A percentile compares a stretch with the other conserved stretches of the same genome.
Evolutionary conservation across 768 basidiomycete species (phyloP).

Genomic region (Tylopilus subfusipes): DNA sequence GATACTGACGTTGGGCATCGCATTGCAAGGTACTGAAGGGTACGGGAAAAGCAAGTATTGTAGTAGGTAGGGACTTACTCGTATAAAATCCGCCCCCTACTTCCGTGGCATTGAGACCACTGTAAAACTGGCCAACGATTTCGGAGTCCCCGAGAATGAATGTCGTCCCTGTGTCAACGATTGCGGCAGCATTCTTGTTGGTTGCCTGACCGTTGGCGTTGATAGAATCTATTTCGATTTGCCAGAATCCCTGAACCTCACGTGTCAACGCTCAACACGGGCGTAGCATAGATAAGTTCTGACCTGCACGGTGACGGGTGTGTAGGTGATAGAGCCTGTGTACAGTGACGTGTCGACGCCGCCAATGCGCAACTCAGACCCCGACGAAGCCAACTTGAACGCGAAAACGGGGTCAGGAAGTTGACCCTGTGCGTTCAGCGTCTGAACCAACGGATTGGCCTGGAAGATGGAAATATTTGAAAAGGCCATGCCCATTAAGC

Average conservation of each 20-base stretch:
- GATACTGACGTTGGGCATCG: conserved; percentile 31
- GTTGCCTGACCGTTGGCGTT: conserved; percentile 22
- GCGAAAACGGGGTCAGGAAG: conserved; percentile 34
- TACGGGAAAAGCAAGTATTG: background rate
- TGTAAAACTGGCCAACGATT: conserved; percentile 34
- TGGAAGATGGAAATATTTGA: conserved; percentile 34
- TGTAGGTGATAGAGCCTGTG: conserved; percentile 37
- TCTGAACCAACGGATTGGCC: conserved; percentile 40
- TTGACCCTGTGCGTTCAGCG: conserved; percentile 38
- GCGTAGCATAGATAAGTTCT: background rate
- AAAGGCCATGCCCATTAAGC: conserved; percentile 44
- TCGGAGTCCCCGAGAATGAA: conserved; percentile 39
- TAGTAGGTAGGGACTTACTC: conserved; percentile 3
- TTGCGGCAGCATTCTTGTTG: conserved; percentile 5
- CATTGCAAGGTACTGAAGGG: conserved; percentile 23
- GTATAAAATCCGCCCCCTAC: conserved; percentile 38
- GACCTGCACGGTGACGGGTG: conserved; percentile 31
- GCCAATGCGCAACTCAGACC: conserved; percentile 41
- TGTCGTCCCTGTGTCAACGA: conserved; percentile 52
- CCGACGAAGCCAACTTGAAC: conserved; percentile 37
- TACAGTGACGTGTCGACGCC: conserved; percentile 38
- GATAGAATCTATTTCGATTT: conserved; percentile 14
- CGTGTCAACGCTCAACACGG: background rate
- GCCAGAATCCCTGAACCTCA: conserved; percentile 22
- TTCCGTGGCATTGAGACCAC: conserved; percentile 27